Base-by-base conservation (phyloP, 768 basidiomycete genomes). In the Stropharia rugosoannulata region DNA sequence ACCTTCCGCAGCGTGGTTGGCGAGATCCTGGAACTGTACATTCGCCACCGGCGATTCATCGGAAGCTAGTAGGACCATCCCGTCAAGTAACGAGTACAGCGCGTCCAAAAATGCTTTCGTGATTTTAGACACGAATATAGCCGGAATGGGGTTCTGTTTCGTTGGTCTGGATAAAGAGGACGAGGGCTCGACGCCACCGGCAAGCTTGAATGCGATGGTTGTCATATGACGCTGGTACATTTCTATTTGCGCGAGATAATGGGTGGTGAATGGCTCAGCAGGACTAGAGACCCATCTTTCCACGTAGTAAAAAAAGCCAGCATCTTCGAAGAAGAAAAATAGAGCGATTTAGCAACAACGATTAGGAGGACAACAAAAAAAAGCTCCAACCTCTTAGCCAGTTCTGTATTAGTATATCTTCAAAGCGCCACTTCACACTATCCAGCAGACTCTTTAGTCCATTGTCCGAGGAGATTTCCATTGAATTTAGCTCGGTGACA, bases 361-460 rank as follows among this genome's bases (percentile, higher is more conserved):
- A 49, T 12, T 27, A 57, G 22, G 16, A 27, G 56, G n/a, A 2
- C 19, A 43, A 49, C 27, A 29, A 16, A 41, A 61, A 25, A 18
- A 25, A 70, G n/a, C n/a, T n/a, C 78, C 43, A 58, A 94, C 96
- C 96, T 74, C 87, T 80, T 35, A 90, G 65, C 97, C 97, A 99
- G 8, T 80, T 76, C 15, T 78, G 78, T 43, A 89, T 79, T 18
- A 98, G 79, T 16, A 89, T 78, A 64, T 96, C 93, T 49, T 84
- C 85, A 66, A 98, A 95, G 59, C 86, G 84, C 94, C 96, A 96
- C 66, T 89, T 82, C 9, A 84, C 81, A 56, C 84, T 91, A 59
- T 94, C 92, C 60, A 96, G 68, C 29, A 98, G 72, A 58, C 78
- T 83, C 67, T 83, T 90, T 54, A 97, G 66, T 42, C 78, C 85